phyloP scores from a whole-genome alignment of 2,329 filamentous ascomycete species.

The Nigrospora osmanthi region DNA sequence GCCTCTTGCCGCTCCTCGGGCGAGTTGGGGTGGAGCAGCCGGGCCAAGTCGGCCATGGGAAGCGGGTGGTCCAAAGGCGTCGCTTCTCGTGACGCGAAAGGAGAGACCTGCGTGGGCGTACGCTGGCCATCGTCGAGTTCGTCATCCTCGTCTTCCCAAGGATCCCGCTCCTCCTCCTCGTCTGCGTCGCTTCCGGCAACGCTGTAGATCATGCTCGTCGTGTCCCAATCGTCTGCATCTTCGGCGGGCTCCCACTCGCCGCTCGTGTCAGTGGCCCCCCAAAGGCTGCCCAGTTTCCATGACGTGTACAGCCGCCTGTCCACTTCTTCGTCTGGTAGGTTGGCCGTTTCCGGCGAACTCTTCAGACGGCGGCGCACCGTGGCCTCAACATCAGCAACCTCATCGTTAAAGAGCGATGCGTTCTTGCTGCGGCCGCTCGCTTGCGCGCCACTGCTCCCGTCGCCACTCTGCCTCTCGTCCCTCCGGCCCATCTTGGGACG shows the following conservation, averaged over 20 bases:
- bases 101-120: slow-evolving; percentile 66
- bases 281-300: slow-evolving; percentile 79
- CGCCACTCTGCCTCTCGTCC: slow-evolving; percentile 13
- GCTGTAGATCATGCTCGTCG: slow-evolving; percentile 66
- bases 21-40: slow-evolving; percentile 72
- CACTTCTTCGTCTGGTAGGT: slow-evolving; percentile 55
- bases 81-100: slow-evolving; percentile 38
- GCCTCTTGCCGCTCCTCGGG: slow-evolving; percentile 76
- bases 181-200: slow-evolving; percentile 27
- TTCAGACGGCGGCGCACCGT: slow-evolving; percentile 62
- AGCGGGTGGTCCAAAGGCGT: slow-evolving; percentile 59
- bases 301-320: slow-evolving; percentile 72
- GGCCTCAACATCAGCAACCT: slow-evolving; percentile 71
- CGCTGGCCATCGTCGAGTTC: slow-evolving; percentile 45
- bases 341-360: slow-evolving; percentile 23
- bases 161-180: slow-evolving; percentile 37
- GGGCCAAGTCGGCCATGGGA: slow-evolving; percentile 62
- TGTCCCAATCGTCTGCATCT: slow-evolving; percentile 57
- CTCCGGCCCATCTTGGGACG: slow-evolving; percentile 23
- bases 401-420: slow-evolving; percentile 47
- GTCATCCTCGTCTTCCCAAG: slow-evolving; percentile 35
- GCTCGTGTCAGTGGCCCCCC: slow-evolving; percentile 74
- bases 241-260: slow-evolving; percentile 62
- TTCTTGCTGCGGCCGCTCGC: slow-evolving; percentile 23
- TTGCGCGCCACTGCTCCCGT: slow-evolving; percentile 7